Base-by-base conservation (phyloP, 345 rosid species). In the Psidium friedrichsthalianum region DNA sequence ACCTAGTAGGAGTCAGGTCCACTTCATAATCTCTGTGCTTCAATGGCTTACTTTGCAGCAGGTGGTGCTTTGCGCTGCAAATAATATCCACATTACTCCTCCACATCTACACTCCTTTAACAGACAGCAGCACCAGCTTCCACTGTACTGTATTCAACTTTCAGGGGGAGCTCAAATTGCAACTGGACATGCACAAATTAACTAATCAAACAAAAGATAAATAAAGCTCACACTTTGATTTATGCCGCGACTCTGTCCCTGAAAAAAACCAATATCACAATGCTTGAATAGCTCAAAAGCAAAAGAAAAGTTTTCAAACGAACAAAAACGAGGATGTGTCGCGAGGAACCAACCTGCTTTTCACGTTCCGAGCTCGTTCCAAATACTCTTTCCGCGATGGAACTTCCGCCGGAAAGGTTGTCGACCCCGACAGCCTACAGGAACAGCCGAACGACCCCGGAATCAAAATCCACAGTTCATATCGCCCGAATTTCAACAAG, bases 1-100 rank as follows among this genome's bases (percentile, higher is more conserved):
- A 69, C 80, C 47, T 36, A 13, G 47, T 21, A 8, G 47, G 14
- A 69, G 18, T 36, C 80, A 1, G 2, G 90, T 98, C 99, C 6
- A 96, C 99, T 89, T 95, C 94, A 88, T 93, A 95, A 89, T 98
- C 99, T 89, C 99, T 93, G 88, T 98, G 99, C 93, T 98, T 95
- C 91, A 98, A 91, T 11, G 99, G 99, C 74, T 96, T 94, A 92
- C 99, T 94, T 87, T 94, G 99, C 87, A 96, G n/a, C 99, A 3
- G 95, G 96, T 53, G 99, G 98, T 82, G 88, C 98, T 92, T 95
- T 95, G n/a, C 4, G 98, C 98, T 95, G 93, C 86, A 87, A 24
- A 55, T 6, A 80, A 10, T 44, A 27, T 47, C 54, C 51, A 78
- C 58, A 42, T 86, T 13, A 88, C 53, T 11, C 58, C 76, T 54